Conservation (phyloP, 768 basidiomycete species). For the Infundibulicybe gibba region DNA sequence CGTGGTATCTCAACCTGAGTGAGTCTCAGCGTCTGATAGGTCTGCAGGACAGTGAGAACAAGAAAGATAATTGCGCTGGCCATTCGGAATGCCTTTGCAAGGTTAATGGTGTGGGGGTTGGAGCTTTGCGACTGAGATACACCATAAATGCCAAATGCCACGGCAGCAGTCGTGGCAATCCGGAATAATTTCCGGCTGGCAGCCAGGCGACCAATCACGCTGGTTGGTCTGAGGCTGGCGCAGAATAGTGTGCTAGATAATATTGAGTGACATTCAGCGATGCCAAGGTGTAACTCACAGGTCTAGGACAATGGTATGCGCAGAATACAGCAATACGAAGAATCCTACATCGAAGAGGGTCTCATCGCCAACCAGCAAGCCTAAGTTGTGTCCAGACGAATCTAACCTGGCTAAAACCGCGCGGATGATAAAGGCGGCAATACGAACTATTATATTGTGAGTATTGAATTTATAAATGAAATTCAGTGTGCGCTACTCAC, state of each 20-base stretch:
- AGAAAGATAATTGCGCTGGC: slow-evolving; percentile 33
- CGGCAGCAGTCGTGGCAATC: slow-evolving; percentile 5
- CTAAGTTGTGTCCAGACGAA: slow-evolving; percentile 18
- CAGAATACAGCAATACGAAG: no score
- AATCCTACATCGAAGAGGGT: slow-evolving; percentile 25
- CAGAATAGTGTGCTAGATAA: not conserved
- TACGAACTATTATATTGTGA: slow-evolving; percentile 14
- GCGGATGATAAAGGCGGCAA: slow-evolving; percentile 19
- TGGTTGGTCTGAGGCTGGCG: no score
- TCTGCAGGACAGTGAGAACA: no score
- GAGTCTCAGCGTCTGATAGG: no score
- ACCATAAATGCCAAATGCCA: slow-evolving; percentile 17
- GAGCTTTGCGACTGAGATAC: slow-evolving; percentile 8
- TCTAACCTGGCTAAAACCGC: no score
- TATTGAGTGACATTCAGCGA: not conserved
- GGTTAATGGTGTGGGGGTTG: no score
- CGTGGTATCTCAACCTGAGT: no score
- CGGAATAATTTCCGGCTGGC: slow-evolving; percentile 14
- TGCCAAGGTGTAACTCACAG: slow-evolving; percentile 16
- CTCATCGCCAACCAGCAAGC: slow-evolving; percentile 20
- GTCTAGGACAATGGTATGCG: slow-evolving; percentile 31
- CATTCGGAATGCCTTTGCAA: slow-evolving; percentile 25
- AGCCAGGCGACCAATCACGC: no score
- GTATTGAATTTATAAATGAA: not conserved
- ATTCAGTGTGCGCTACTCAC: slow-evolving; percentile 10